Evolutionary conservation across 192 early-diverging fungal species (phyloP).

Genomic region (Obelidium mucronatum): DNA sequence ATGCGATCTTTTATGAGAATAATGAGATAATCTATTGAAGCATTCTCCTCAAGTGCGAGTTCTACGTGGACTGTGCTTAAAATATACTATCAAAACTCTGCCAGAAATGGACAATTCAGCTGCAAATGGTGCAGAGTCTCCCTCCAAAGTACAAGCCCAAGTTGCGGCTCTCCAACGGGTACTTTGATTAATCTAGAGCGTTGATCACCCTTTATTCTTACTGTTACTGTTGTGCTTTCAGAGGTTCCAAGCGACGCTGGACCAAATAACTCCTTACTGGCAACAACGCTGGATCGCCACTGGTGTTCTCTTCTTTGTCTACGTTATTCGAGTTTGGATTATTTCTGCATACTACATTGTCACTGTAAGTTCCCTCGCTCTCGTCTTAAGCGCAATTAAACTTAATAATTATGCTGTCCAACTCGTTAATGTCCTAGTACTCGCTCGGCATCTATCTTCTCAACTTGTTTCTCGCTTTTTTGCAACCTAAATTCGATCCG

Average conservation of each 20-base stretch:
- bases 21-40: too few species aligned
- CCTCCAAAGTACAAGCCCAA: background rate
- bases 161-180: slow-evolving; percentile 1
- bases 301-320: slow-evolving; percentile 65
- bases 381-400: background rate
- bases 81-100: too few species aligned
- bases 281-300: slow-evolving; percentile 82
- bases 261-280: slow-evolving; percentile 81
- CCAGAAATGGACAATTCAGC: too few species aligned
- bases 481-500: slow-evolving; percentile 97
- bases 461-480: slow-evolving; percentile 93
- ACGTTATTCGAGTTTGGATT: slow-evolving; percentile 77
- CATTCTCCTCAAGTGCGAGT: too few species aligned
- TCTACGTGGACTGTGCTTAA: too few species aligned
- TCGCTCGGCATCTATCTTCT: slow-evolving; percentile 94
- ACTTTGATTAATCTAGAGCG: background rate
- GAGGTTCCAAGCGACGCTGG: slow-evolving; percentile 82
- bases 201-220: background rate
- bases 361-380: slow-evolving; percentile 47
- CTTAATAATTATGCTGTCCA: too few species aligned
- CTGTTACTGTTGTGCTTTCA: slow-evolving; percentile 37
- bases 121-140: background rate
- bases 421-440: slow-evolving; percentile 57
- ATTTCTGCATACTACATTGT: slow-evolving; percentile 95
- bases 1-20: too few species aligned